These are phyloP conservation scores for Hygrocybe punicea DNA, from an alignment of 768 basidiomycete species.

Conservation along the genomic window DNA sequence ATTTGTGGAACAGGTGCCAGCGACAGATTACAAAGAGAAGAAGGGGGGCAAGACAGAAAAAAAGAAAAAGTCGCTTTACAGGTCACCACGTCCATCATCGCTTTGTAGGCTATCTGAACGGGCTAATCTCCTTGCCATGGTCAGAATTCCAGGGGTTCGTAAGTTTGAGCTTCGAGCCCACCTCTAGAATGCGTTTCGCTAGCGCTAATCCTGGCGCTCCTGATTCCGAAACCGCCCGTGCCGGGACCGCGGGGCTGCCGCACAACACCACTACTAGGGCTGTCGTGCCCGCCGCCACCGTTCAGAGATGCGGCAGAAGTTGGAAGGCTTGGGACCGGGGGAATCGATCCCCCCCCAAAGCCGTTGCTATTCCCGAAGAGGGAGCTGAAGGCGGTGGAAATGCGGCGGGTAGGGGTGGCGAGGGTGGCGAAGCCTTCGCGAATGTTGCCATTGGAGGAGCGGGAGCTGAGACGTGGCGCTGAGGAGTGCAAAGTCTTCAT, in stretches of 20 bases:
- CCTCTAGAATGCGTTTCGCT: constrained; percentile 53
- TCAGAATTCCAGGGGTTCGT: constrained; percentile 85
- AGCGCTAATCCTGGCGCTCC: constrained; percentile 52
- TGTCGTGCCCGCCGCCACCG: constrained; percentile 44
- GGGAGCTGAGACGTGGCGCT: constrained; percentile 73
- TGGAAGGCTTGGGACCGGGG: constrained; percentile 79
- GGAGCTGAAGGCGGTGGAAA: constrained; percentile 67
- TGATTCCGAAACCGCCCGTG: constrained; percentile 60
- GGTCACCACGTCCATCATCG: not conserved
- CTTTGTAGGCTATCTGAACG: constrained; percentile 27
- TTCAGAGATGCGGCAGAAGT: constrained; percentile 45
- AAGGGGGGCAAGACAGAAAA: too few relatives aligned
- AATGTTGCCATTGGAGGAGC: constrained; percentile 86
- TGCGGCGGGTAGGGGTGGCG: constrained; percentile 74
- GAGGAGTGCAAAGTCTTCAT: constrained; percentile 83
- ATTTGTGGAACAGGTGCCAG: too few relatives aligned
- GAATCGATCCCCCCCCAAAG: constrained; percentile 48
- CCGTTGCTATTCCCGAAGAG: constrained; percentile 56
- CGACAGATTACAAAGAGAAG: not conserved
- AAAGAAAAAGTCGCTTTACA: too few relatives aligned
- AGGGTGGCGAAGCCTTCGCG: constrained; percentile 85
- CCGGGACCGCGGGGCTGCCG: constrained; percentile 87
- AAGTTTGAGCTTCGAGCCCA: constrained; percentile 79
- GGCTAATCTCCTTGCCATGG: constrained; percentile 22
- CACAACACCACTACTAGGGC: constrained; percentile 53